Base-by-base conservation (phyloP, 768 basidiomycete species). In the Neoboletus subvelutipes region DNA sequence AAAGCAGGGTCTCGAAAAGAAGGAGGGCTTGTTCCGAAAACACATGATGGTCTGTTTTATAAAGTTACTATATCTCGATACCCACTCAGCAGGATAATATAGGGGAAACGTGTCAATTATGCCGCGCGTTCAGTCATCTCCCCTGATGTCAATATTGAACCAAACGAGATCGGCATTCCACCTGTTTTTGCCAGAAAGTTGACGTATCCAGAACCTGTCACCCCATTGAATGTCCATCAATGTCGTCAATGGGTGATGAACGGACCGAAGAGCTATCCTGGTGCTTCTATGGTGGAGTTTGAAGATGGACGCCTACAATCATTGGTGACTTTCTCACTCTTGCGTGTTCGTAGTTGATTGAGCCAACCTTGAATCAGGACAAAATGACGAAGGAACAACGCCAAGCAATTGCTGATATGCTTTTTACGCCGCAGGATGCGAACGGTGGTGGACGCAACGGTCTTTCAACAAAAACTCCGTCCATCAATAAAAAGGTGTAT, bases 71-170 rank as follows among this genome's bases (percentile, higher is more conserved):
- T 34, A 4, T 50, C 9, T 46, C 10, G 26, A 45, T 28, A 29
- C 26, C 15, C 17, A 41, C 53, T 62, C 17, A 62, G 26, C 33
- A 50, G 40, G 18, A 39, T 26, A 7, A 43, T 49, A 31, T 55
- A 98, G 95, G 97, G 97, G 11, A 99, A 99, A 79, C 94, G 97
- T 67, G 97, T 99, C 59, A 98, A 99, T 73, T 97, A 96, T 71
- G 95, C 97, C 41, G 97, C 97, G 22, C 94, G 97, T 60, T 99
- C 97, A n/a, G 97, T 99, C 68, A 99, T 99, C 63, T 99, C 97
- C 18, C 97, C 97, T 12, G 97, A 99, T 69, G 91, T 98, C 65
- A 98, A 98, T 73, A 98, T 99, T 63, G 97, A 99, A 73, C 92
- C 97, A 31, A 95, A 92, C 71, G 97, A 99, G 73, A 99, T 99